Base-by-base conservation (phyloP, 73 alveolate genomes). In the Paramecium sonneborni region DNA sequence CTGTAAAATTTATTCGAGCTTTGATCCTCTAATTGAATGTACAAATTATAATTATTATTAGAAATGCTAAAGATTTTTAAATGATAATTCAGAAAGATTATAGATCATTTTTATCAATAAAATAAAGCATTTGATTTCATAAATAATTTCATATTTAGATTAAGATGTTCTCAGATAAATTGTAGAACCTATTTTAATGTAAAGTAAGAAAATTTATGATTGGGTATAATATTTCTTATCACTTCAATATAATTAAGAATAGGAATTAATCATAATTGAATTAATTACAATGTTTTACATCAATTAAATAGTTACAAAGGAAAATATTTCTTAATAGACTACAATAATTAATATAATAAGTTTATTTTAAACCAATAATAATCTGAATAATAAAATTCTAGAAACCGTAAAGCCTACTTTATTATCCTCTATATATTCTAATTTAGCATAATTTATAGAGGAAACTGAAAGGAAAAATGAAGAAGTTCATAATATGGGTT, bases 41-140 rank as follows among this genome's bases (percentile, higher is more conserved):
- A 72, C 2, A 3, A 4, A 72, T n/a, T 52, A 52, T 30, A 23
- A 26, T 12, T 62, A 37, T 37, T 4, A 37, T 12, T 74, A 74
- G 87, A 74, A 74, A 74, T 35, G 67, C 8, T 12, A 34, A 37
- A 23, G 58, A 39, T 39, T 37, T 39, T 28, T 37, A 74, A 74
- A 35, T 74, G 87, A 74, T 18, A 74, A 74, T 34, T 74, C 67
- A 0, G 87, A 74, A 39, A 28, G 58, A 74, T n/a, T 74, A 37
- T 74, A 74, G 37, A 11, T 37, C 9, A 39, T 38, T 0, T 37
- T 74, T 37, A 34, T 74, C 4, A 39, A 6, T 23, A 74, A 39
- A 32, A 34, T 74, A 6, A 74, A 74, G 10, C 24, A 28, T 12
- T 32, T 62, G 20, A 26, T 62, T 62, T 32, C 84, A 14, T 26